Evolutionary conservation across 1,284 basidiomycete species (phyloP).

Genomic region (Malassezia dermatis): DNA sequence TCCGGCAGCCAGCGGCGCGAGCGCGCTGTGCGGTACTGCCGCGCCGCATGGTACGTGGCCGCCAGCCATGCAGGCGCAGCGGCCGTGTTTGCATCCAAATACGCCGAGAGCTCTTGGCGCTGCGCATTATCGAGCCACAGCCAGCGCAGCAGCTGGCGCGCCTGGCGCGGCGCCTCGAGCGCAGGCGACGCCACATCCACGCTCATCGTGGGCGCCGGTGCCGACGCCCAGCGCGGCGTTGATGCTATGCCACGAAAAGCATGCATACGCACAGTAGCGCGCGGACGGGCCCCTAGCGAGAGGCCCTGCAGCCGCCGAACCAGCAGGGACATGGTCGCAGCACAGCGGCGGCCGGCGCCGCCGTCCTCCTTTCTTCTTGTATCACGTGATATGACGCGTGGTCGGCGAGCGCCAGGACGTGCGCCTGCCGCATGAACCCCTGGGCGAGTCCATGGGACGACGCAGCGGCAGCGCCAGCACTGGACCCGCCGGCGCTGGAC

Average conservation of each 20-base stretch:
- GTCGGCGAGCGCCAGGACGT: background rate
- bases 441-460: slow-evolving; percentile 17
- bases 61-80: slow-evolving; percentile 10
- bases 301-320: background rate
- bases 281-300: background rate
- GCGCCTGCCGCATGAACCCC: slow-evolving; percentile 9
- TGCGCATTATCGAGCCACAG: slow-evolving; percentile 1
- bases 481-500: background rate
- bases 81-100: background rate
- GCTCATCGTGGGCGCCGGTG: background rate
- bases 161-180: background rate
- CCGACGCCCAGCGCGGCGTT: background rate
- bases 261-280: background rate
- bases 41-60: background rate
- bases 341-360: background rate
- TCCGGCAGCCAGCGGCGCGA: slow-evolving; percentile 13
- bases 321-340: background rate
- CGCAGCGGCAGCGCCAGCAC: background rate
- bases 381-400: background rate
- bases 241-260: background rate
- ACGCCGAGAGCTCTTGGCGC: slow-evolving; percentile 11
- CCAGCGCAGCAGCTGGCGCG: slow-evolving; percentile 17
- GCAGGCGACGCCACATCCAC: background rate
- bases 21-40: slow-evolving; percentile 16
- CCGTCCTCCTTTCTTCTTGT: background rate